A percentile compares a stretch with the other conserved stretches of the same genome.
Conservation (phyloP, 805 yeast species). For the Limtongozyma cylindracea region DNA sequence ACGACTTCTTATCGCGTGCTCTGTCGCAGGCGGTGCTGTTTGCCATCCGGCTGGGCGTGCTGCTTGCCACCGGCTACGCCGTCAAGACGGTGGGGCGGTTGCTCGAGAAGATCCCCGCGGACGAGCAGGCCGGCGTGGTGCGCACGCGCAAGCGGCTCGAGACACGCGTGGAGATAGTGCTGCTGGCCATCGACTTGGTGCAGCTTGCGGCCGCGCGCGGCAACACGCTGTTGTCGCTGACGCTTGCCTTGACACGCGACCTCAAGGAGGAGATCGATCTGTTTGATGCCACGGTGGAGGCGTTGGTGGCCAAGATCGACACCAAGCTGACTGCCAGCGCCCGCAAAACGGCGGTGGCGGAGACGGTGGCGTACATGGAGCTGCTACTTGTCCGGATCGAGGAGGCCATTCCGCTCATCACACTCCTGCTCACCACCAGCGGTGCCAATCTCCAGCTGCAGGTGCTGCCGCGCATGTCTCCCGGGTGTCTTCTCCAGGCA, state of each 20-base stretch:
- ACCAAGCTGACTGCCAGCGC: constrained; percentile 5
- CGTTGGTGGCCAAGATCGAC: no score
- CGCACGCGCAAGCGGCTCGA: constrained; percentile 17
- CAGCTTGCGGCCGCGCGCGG: constrained; percentile 37
- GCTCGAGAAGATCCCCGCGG: constrained; percentile 25
- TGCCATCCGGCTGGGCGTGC: constrained; percentile 54
- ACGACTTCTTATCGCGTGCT: constrained; percentile 22
- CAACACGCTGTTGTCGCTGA: constrained; percentile 25
- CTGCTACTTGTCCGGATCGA: constrained; percentile 26
- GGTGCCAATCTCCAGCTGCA: constrained; percentile 32
- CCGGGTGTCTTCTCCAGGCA: constrained; percentile 42
- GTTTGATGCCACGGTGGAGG: constrained; percentile 23
- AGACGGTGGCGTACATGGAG: constrained; percentile 24
- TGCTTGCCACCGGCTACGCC: constrained; percentile 53
- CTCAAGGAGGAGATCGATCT: constrained; percentile 29
- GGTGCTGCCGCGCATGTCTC: constrained; percentile 27
- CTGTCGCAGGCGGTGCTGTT: constrained; percentile 61
- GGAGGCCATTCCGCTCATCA: constrained; percentile 42
- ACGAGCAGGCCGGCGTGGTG: constrained; percentile 20
- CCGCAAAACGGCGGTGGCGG: constrained; percentile 12
- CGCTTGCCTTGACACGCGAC: constrained; percentile 25
- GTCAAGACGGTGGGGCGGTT: constrained; percentile 32
- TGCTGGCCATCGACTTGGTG: constrained; percentile 44
- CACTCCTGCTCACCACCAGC: constrained; percentile 38
- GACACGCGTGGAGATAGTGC: constrained; percentile 30